Percentiles rank a stretch among this genome's conserved stretches.
These are phyloP conservation scores for Teunomyces gatunensis DNA, from an alignment of 805 yeast genomes.

Conservation along the genomic window DNA sequence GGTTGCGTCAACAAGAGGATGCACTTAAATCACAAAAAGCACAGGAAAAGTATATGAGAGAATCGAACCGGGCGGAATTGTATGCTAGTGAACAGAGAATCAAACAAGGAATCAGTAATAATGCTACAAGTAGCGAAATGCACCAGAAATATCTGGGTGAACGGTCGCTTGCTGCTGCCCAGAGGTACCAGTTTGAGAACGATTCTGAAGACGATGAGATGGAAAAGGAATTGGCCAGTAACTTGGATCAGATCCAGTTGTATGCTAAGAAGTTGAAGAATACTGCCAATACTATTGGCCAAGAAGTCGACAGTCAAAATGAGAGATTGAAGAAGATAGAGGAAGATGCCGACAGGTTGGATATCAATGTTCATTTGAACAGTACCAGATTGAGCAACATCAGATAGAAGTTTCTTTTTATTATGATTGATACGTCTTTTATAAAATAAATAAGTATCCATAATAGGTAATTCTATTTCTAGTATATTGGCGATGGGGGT, in stretches of 20 bases:
- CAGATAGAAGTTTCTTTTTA: constrained; percentile 21
- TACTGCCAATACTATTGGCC: constrained; percentile 69
- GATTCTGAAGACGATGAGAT: constrained; percentile 92
- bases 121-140: constrained; percentile 35
- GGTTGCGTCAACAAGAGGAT: constrained; percentile 72
- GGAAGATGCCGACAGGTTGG: constrained; percentile 80
- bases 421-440: neutral
- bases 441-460: neutral
- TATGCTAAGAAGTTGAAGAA: constrained; percentile 68
- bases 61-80: constrained; percentile 56
- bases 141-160: constrained; percentile 52
- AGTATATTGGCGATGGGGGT: neutral
- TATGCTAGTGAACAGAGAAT: constrained; percentile 68
- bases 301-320: constrained; percentile 80
- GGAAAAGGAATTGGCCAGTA: constrained; percentile 83
- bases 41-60: constrained; percentile 60
- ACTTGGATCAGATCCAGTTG: constrained; percentile 72
- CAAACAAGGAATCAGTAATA: constrained; percentile 53
- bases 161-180: constrained; percentile 54
- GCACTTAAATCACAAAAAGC: constrained; percentile 59
- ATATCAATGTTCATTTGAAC: constrained; percentile 78
- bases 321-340: constrained; percentile 69
- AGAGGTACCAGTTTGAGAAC: constrained; percentile 76
- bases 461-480: neutral
- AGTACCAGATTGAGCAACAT: constrained; percentile 63